Conservation (phyloP, 2,329 filamentous ascomycete species). For the Mycogone perniciosa region DNA sequence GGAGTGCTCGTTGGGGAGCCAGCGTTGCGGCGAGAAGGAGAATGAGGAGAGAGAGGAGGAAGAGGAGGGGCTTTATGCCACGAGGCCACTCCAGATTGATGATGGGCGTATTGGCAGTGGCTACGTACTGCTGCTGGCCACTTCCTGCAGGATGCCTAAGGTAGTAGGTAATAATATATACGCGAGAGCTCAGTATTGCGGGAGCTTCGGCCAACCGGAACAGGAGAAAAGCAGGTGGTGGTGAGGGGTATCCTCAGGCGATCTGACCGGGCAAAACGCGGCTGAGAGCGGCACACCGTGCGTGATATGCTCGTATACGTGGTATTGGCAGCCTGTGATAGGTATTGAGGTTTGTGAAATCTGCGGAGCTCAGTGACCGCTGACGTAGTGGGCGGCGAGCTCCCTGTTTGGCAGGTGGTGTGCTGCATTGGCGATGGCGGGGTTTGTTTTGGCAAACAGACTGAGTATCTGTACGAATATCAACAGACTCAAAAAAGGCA, state of each 20-base stretch:
- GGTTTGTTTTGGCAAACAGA: neutral
- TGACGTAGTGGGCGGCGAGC: neutral
- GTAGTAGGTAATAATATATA: constrained; percentile 4
- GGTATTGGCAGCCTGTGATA: neutral
- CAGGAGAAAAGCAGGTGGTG: constrained; percentile 4
- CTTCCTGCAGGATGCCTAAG: constrained; percentile 5
- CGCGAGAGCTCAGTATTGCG: neutral
- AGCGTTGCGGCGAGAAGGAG: constrained; percentile 58
- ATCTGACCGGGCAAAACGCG: neutral
- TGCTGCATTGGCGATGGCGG: neutral
- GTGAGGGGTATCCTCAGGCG: constrained; percentile 9
- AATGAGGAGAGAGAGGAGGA: constrained; percentile 46
- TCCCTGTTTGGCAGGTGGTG: constrained; percentile 9
- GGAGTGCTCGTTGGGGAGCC: constrained; percentile 55
- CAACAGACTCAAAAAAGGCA: too few species aligned
- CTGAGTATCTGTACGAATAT: neutral
- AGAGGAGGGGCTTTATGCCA: constrained; percentile 24
- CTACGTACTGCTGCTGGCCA: neutral
- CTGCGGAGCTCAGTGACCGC: neutral
- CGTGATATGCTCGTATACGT: too few species aligned
- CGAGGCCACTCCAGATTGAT: constrained; percentile 23
- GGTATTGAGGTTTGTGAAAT: neutral
- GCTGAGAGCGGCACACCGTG: too few species aligned
- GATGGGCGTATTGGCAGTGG: neutral
- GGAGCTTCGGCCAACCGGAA: constrained; percentile 10